Evolutionary conservation across 805 yeast genomes (phyloP), one percentile per base, ranked within the genome.

Genomic region (Ogataea sp.): DNA sequence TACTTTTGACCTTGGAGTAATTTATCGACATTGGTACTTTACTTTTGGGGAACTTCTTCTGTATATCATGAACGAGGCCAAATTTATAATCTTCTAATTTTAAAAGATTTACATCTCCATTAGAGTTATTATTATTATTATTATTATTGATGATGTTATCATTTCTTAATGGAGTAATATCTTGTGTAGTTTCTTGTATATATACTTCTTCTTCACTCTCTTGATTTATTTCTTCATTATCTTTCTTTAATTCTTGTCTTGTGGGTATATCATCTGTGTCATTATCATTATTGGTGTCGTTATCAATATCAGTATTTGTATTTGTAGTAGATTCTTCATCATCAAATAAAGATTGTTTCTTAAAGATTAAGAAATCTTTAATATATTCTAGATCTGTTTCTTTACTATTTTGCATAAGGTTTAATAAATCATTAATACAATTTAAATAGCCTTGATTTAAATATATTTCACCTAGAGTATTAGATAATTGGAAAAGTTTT

Each of bases 401-500:
- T 6, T 29, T 20, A 16, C 16, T 20, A n/a, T 36, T 42, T 4
- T 54, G 53, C 13, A 58, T 31, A 9, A 56, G n/a, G 1, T 43
- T 18, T 3, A 55, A 31, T 2, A 80, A 46, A 44, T 81, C 87
- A 43, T 78, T 73, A 2, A 81, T 44, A 48, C 84, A 78, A 25
- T 73, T 74, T 32, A 78, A 50, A 49, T 81, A 81, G 1, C 89
- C 89, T 41, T 68, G 70, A 37, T 71, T 67, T 37, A 65, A 67
- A 9, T 71, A 51, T 20, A 76, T 48, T 5, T 71, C 56, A 33
- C 63, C 70, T 36, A 77, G 68, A 36, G 71, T 69, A 44, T 73
- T 77, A 8, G 85, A 73, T 5, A 79, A 56, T 36, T 85, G 59
- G 48, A 82, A 83, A 23, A 82, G 62, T 13, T 80, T 71, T 14